Evolutionary conservation across 2,329 filamentous ascomycete species (phyloP).

Genomic region (Mycosphaerella sp.): DNA sequence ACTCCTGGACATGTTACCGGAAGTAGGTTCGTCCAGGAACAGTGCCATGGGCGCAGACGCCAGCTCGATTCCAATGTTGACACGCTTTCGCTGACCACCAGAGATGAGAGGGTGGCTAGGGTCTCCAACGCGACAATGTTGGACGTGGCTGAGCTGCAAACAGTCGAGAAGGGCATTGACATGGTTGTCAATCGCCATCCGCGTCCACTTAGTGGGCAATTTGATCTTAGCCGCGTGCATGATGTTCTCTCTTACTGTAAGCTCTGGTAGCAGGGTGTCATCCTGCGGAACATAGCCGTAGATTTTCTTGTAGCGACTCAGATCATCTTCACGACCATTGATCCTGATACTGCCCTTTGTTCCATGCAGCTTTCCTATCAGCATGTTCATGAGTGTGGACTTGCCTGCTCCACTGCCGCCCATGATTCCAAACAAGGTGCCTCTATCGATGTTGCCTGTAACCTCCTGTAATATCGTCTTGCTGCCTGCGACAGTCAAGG

Average conservation of each 20-base stretch:
- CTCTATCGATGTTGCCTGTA: slow-evolving; percentile 50
- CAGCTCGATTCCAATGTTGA: slow-evolving; percentile 55
- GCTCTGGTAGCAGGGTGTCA: slow-evolving; percentile 54
- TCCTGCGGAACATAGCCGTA: slow-evolving; percentile 59
- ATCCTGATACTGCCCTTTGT: slow-evolving; percentile 48
- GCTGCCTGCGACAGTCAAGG: slow-evolving; percentile 22
- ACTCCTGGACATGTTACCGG: background rate
- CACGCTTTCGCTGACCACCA: slow-evolving; percentile 52
- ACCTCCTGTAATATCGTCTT: slow-evolving; percentile 48
- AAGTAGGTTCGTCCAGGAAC: slow-evolving; percentile 33
- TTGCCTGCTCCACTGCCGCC: slow-evolving; percentile 56
- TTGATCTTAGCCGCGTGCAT: slow-evolving; percentile 53
- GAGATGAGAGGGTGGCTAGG: slow-evolving; percentile 49
- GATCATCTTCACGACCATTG: slow-evolving; percentile 43
- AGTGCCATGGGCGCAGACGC: slow-evolving; percentile 50
- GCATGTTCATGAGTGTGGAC: slow-evolving; percentile 54
- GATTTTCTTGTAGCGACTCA: slow-evolving; percentile 52
- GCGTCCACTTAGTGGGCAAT: slow-evolving; percentile 48
- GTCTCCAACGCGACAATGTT: slow-evolving; percentile 49
- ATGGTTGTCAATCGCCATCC: slow-evolving; percentile 46
- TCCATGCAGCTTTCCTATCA: slow-evolving; percentile 54
- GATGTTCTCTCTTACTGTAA: slow-evolving; percentile 58
- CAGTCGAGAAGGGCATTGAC: slow-evolving; percentile 54
- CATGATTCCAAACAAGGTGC: slow-evolving; percentile 55
- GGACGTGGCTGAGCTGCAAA: slow-evolving; percentile 48